phyloP scores from a whole-genome alignment of 805 yeast species.

The Metschnikowia corniflorae region DNA sequence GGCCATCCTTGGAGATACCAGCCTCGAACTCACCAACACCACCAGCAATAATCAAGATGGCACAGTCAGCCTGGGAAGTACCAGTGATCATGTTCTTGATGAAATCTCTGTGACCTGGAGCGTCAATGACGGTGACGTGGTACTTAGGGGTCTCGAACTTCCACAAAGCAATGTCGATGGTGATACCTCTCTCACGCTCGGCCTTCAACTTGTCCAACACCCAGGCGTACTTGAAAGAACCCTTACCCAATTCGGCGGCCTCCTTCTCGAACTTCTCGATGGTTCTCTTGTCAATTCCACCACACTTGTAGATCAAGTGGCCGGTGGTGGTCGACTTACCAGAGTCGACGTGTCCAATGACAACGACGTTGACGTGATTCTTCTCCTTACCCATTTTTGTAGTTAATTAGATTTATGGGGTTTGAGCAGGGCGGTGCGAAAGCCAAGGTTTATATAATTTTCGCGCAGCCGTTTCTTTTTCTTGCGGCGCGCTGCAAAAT shows the following conservation, averaged over 20 bases:
- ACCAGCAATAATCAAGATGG: slow-evolving; percentile 85
- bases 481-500: slow-evolving; percentile 5
- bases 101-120: slow-evolving; percentile 96
- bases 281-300: slow-evolving; percentile 99
- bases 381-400: slow-evolving; percentile 89
- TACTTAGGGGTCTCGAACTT: slow-evolving; percentile 89
- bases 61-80: slow-evolving; percentile 92
- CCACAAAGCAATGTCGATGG: slow-evolving; percentile 91
- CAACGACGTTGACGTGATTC: slow-evolving; percentile 99
- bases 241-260: slow-evolving; percentile 96
- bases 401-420: too few relatives aligned
- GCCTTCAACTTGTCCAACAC: slow-evolving; percentile 93
- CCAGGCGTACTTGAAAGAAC: slow-evolving; percentile 98
- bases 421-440: slow-evolving; percentile 12
- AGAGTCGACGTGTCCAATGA: slow-evolving; percentile 99
- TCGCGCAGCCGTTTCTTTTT: slow-evolving; percentile 2
- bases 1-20: slow-evolving; percentile 93
- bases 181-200: slow-evolving; percentile 96
- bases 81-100: slow-evolving; percentile 95
- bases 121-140: slow-evolving; percentile 88
- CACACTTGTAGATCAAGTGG: slow-evolving; percentile 98
- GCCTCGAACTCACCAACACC: slow-evolving; percentile 95
- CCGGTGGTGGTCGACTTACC: slow-evolving; percentile 97
- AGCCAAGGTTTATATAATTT: slow-evolving; percentile 10
- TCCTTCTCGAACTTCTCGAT: slow-evolving; percentile 97